phyloP scores from a whole-genome alignment of 345 rosid genomes.

The Heritiera fomes region DNA sequence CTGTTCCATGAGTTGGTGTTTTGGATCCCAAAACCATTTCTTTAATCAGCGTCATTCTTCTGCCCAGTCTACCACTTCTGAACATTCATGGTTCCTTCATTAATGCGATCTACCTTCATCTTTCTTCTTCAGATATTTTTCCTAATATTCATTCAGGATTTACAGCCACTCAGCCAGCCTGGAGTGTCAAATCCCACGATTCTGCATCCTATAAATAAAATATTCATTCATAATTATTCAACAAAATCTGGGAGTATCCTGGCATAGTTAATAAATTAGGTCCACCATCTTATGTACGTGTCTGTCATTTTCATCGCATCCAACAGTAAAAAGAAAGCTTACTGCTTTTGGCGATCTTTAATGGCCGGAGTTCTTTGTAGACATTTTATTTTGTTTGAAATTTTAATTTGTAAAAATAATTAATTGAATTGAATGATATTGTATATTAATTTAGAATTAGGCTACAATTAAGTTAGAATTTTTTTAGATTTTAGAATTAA shows the following conservation, averaged over 20 bases:
- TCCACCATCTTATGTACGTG: too few relatives aligned
- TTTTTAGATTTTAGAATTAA: too few relatives aligned
- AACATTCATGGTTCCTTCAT: not conserved
- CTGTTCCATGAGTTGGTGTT: constrained; percentile 7
- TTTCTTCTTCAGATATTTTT: not conserved
- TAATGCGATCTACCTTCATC: not conserved
- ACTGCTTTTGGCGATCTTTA: not conserved
- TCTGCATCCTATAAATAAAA: not conserved
- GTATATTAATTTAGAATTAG: too few relatives aligned
- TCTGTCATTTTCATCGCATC: not conserved
- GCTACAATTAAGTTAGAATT: too few relatives aligned
- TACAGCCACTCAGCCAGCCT: not conserved
- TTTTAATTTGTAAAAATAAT: too few relatives aligned
- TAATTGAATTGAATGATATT: too few relatives aligned
- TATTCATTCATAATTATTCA: constrained; percentile 3
- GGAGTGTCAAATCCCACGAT: constrained; percentile 7
- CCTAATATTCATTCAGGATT: constrained; percentile 5
- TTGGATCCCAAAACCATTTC: constrained; percentile 4
- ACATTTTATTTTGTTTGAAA: too few relatives aligned
- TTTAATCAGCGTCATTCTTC: not conserved
- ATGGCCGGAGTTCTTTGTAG: too few relatives aligned
- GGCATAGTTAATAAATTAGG: not conserved
- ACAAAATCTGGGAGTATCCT: not conserved
- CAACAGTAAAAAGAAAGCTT: constrained; percentile 12
- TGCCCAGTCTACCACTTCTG: not conserved